phyloP scores from a whole-genome alignment of 352 stramenopile species.

The Phytophthora citrophthora region DNA sequence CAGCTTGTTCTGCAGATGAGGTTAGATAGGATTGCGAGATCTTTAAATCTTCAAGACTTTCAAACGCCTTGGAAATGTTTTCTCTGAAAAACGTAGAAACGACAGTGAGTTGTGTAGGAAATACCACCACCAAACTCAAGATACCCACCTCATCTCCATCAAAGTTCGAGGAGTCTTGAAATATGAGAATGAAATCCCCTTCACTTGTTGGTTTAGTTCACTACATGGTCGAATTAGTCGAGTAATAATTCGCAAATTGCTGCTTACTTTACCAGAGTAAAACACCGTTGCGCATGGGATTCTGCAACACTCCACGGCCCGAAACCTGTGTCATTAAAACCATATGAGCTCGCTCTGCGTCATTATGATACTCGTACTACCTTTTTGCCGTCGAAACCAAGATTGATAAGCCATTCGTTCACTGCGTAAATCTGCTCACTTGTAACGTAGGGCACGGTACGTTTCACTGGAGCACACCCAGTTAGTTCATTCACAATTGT shows the following conservation, averaged over 20 bases:
- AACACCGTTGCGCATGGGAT: conserved; percentile 47
- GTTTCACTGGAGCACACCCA: conserved; percentile 18
- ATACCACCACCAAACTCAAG: neutral
- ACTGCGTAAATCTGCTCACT: conserved; percentile 39
- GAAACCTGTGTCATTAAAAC: conserved; percentile 5
- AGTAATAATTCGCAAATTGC: no score
- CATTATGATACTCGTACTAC: neutral
- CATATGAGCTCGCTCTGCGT: neutral
- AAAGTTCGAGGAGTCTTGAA: conserved; percentile 29
- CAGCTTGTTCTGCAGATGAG: conserved; percentile 22
- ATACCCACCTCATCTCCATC: conserved; percentile 28
- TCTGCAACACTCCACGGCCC: conserved; percentile 31
- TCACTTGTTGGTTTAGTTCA: conserved; percentile 9
- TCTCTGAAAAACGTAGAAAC: conserved; percentile 22
- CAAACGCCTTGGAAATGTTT: conserved; percentile 41
- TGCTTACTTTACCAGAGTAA: conserved; percentile 35
- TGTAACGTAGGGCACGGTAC: conserved; percentile 33
- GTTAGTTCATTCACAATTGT: neutral
- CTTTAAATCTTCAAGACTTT: conserved; percentile 15
- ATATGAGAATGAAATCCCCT: conserved; percentile 12
- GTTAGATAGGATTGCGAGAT: conserved; percentile 24
- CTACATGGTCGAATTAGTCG: no score
- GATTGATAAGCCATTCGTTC: conserved; percentile 31
- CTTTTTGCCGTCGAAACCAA: conserved; percentile 26
- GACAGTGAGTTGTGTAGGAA: conserved; percentile 1